Evolutionary conservation across 805 yeast genomes (phyloP).

Genomic region (Pichia membranifaciens): DNA sequence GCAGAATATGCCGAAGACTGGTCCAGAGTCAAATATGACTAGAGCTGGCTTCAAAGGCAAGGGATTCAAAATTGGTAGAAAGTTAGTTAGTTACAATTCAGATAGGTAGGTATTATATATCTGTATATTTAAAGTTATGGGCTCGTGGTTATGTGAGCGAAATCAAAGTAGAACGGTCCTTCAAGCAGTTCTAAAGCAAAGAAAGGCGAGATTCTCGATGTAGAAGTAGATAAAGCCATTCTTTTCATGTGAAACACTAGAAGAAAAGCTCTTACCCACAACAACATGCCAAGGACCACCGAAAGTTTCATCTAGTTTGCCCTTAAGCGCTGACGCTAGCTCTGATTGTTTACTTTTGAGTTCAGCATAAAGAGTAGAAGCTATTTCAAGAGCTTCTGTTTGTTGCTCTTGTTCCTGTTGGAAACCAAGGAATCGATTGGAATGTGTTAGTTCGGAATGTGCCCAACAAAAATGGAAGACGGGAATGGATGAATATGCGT

Average conservation of each 20-base stretch:
- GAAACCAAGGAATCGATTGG: background rate
- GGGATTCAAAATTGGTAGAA: background rate
- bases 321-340: constrained; percentile 59
- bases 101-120: background rate
- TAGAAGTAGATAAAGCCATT: constrained; percentile 69
- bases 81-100: background rate
- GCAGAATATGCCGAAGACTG: background rate
- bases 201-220: constrained; percentile 60
- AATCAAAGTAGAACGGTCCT: background rate
- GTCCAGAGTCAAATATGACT: background rate
- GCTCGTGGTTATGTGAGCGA: background rate
- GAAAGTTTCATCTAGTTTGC: constrained; percentile 52
- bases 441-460: too few species aligned
- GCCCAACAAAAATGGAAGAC: too few species aligned
- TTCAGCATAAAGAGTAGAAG: constrained; percentile 39
- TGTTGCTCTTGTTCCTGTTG: constrained; percentile 40
- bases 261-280: constrained; percentile 75
- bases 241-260: constrained; percentile 70
- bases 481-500: background rate
- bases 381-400: constrained; percentile 40
- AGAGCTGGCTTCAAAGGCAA: background rate
- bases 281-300: constrained; percentile 80
- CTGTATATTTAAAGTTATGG: too few species aligned
- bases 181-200: constrained; percentile 63
- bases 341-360: constrained; percentile 47